Percentiles rank a stretch among this genome's conserved stretches.
phyloP scores from a whole-genome alignment of 2,329 filamentous ascomycete genomes.

The Fusarium papillatum region DNA sequence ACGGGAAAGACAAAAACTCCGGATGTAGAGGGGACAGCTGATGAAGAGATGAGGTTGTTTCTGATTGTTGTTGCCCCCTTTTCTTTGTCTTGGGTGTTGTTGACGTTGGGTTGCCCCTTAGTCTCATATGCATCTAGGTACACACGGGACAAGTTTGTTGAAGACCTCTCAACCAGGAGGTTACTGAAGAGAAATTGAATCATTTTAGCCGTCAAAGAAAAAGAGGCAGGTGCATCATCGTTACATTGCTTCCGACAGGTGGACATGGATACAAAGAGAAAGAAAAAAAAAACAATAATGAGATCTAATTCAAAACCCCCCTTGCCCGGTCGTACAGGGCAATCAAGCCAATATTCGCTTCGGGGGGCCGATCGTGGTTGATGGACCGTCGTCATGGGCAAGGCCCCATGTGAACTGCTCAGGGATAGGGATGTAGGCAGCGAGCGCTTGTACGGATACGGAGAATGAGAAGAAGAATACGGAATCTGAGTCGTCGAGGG shows the following conservation, averaged over 20 bases:
- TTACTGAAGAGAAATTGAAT: background rate
- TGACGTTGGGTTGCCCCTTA: background rate
- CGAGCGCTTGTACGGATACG: background rate
- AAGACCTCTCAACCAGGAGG: background rate
- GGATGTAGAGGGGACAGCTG: slow-evolving; percentile 11
- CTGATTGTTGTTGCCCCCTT: slow-evolving; percentile 7
- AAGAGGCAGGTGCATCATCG: slow-evolving; percentile 2
- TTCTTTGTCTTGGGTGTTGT: slow-evolving; percentile 20
- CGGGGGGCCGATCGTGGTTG: slow-evolving; percentile 17
- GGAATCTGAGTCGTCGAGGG: background rate
- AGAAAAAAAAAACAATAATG: background rate
- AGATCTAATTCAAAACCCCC: slow-evolving; percentile 19
- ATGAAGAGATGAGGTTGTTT: slow-evolving; percentile 18
- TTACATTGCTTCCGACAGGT: background rate
- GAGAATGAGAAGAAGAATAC: slow-evolving; percentile 20
- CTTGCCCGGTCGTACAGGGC: slow-evolving; percentile 35
- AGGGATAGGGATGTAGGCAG: background rate
- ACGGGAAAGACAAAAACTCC: slow-evolving; percentile 21
- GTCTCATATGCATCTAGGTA: background rate
- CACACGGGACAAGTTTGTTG: background rate
- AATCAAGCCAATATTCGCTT: slow-evolving; percentile 33
- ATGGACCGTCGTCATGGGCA: slow-evolving; percentile 24
- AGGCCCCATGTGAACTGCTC: background rate
- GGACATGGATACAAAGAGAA: slow-evolving; percentile 2
- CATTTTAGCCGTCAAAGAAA: background rate